phyloP scores from a whole-genome alignment of 2,329 filamentous ascomycete species.

The Talaromyces sp. region DNA sequence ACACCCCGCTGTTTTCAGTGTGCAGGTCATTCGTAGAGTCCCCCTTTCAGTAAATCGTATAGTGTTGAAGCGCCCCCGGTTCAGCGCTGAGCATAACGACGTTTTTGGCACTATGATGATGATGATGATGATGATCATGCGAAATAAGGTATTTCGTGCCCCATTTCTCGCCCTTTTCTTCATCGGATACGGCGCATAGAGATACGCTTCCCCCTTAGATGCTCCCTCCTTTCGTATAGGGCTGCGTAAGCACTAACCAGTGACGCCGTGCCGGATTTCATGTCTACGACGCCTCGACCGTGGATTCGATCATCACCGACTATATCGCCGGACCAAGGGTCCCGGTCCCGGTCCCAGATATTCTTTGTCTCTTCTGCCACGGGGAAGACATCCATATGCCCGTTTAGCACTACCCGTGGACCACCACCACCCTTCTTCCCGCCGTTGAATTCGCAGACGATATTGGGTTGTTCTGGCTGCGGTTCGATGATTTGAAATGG shows the following conservation, averaged over 20 bases:
- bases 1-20: conserved; percentile 29
- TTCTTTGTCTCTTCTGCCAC: conserved; percentile 23
- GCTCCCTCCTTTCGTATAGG: conserved; percentile 21
- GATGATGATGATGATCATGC: no score
- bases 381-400: conserved; percentile 42
- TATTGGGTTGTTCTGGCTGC: neutral
- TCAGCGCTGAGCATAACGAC: conserved; percentile 37
- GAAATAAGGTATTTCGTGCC: conserved; percentile 35
- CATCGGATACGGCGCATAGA: conserved; percentile 37
- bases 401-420: conserved; percentile 37
- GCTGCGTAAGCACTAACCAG: conserved; percentile 37
- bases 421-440: neutral
- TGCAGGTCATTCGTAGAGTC: conserved; percentile 37
- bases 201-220: conserved; percentile 21
- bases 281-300: conserved; percentile 40
- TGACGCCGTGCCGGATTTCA: conserved; percentile 43
- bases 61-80: conserved; percentile 34
- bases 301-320: conserved; percentile 30
- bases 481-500: neutral
- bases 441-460: conserved; percentile 3
- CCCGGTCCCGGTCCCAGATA: conserved; percentile 34
- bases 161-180: conserved; percentile 37
- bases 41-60: conserved; percentile 43
- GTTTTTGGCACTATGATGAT: no score
- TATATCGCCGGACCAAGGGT: conserved; percentile 36